Conservation (phyloP, 441 rosid genomes). For the Geranium incanum region DNA sequence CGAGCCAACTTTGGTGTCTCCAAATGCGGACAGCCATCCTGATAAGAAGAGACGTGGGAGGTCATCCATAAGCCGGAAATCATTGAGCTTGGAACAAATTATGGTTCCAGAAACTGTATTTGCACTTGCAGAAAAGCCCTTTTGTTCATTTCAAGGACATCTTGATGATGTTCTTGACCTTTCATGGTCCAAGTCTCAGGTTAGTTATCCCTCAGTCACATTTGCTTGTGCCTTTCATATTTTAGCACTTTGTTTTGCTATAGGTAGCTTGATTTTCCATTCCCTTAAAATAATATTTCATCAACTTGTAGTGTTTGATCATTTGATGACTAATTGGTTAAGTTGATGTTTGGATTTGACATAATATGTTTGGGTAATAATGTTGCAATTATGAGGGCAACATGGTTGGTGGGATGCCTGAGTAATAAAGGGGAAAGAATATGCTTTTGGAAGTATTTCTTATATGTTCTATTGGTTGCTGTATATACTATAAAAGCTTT, state of each 20-base stretch:
- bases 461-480: too few relatives aligned
- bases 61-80: constrained; percentile 61
- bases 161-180: constrained; percentile 57
- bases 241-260: neutral
- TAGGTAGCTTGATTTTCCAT: neutral
- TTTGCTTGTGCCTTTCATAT: neutral
- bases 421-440: too few relatives aligned
- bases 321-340: neutral
- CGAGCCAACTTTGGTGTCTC: constrained; percentile 40
- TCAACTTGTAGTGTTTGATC: neutral
- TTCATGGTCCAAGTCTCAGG: constrained; percentile 73
- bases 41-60: constrained; percentile 57
- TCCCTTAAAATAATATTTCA: neutral
- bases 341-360: neutral
- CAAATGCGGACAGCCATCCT: constrained; percentile 26
- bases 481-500: too few relatives aligned
- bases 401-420: neutral
- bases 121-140: constrained; percentile 53
- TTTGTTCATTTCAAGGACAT: constrained; percentile 60
- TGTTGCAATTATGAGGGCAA: neutral
- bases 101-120: constrained; percentile 53
- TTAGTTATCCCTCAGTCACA: constrained; percentile 20
- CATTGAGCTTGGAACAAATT: constrained; percentile 50
- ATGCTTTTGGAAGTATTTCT: too few relatives aligned
- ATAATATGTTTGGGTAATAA: neutral